Base-by-base conservation (phyloP, 2,329 filamentous ascomycete species). In the Cladophialophora carrionii region DNA sequence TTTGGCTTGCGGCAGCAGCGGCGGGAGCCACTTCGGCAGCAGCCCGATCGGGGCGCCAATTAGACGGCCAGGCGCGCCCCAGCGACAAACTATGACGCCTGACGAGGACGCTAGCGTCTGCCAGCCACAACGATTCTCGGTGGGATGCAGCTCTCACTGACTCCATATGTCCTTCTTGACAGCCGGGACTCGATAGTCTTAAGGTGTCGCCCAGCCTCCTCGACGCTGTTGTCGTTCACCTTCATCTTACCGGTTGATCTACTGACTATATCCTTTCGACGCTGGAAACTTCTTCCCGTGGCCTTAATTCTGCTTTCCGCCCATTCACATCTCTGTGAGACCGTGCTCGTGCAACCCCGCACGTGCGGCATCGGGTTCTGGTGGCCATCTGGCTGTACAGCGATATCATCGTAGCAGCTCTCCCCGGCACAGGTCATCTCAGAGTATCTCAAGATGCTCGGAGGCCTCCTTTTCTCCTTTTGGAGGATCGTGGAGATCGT, bases 401-500 rank as follows among this genome's bases (percentile, higher is more conserved):
- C 37, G 37, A 43, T 43, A 43, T 6, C 37, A 43, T 43, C 24
- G 8, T 24, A 5, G 24, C 52, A 32, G 52, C n/a, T 55, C 24
- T 20, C 26, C 9, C 52, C 10, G 31, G n/a, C 29, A 17, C 9
- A 10, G 20, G 20, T 12, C 52, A 37, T 12, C 4, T 5, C 52
- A 37, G 12, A 20, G 31, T 14, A n/a, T 48, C 5, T 57, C 76
- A 79, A 75, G 62, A 82, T 82, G 79, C 76, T 83, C 67, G 79
- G 77, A 67, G 84, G 85, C 64, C 72, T 88, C 55, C 82, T 87
- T 71, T 88, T 88, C 80, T 80, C 84, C 76, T 83, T 83, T 75
- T 87, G 84, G 81, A 83, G 86, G 65, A 72, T 87, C 74, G 79
- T 83, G 74, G 79, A 89, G 75, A 83, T 88, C 77, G 72, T 85